Evolutionary conservation across 2,329 filamentous ascomycete species (phyloP).

Genomic region (Ophiostoma triangulosporum): DNA sequence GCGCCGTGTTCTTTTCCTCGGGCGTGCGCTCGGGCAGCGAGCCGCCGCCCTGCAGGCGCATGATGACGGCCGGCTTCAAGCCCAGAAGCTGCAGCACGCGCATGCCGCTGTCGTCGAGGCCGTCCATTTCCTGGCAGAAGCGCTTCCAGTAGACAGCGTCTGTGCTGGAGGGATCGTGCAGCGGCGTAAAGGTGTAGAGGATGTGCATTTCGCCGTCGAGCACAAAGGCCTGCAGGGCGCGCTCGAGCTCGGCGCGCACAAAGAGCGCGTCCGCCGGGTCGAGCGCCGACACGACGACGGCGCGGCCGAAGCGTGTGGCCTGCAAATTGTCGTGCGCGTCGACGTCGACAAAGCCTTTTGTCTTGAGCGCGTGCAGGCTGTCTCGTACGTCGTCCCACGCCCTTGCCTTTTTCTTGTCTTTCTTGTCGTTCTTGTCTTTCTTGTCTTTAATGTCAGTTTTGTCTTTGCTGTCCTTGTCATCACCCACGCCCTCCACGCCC

Average conservation of each 20-base stretch:
- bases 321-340: constrained; percentile 31
- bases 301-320: constrained; percentile 53
- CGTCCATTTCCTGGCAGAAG: constrained; percentile 58
- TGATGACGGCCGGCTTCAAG: constrained; percentile 52
- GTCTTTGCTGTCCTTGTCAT: constrained; percentile 28
- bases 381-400: constrained; percentile 34
- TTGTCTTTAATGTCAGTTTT: constrained; percentile 19
- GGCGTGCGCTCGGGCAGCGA: constrained; percentile 47
- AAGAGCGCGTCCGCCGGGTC: constrained; percentile 65
- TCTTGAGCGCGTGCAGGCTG: constrained; percentile 30
- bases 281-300: constrained; percentile 58
- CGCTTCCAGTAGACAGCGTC: constrained; percentile 53
- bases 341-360: constrained; percentile 32
- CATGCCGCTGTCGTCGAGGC: constrained; percentile 56
- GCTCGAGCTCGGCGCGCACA: constrained; percentile 53
- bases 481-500: constrained; percentile 16
- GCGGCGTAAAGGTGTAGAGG: constrained; percentile 63
- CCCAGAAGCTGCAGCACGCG: constrained; percentile 56
- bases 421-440: constrained; percentile 27
- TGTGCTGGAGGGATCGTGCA: constrained; percentile 36
- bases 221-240: constrained; percentile 58
- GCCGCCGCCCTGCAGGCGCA: constrained; percentile 56
- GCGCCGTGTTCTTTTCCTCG: constrained; percentile 44
- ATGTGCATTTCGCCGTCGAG: constrained; percentile 74
- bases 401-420: constrained; percentile 2